A percentile compares a stretch with the other conserved stretches of the same genome.
These are phyloP conservation scores for Pleodorina starrii DNA, from an alignment of 139 green algal species.

Conservation along the genomic window DNA sequence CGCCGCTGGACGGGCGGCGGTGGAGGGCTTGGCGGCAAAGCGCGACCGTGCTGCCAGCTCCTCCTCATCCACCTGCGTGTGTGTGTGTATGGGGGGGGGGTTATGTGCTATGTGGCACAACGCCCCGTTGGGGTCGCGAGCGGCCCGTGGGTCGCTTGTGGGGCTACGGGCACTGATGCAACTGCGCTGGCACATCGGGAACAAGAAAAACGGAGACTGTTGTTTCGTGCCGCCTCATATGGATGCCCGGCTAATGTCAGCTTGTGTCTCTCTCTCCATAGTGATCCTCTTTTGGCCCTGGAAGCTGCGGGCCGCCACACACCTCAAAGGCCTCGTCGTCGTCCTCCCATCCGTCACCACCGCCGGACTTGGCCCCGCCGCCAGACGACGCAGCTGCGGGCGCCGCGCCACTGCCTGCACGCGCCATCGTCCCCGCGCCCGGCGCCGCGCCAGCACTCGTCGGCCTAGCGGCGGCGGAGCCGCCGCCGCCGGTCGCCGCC, in stretches of 20 bases:
- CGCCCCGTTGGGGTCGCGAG: no score
- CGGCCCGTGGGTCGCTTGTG: no score
- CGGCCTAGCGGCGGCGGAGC: background rate
- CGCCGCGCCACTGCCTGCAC: no score
- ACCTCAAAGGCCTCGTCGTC: constrained; percentile 52
- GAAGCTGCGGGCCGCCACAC: no score
- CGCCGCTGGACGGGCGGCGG: background rate
- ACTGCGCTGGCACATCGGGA: no score
- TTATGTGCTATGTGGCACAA: no score
- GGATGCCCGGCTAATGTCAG: no score
- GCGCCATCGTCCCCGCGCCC: background rate
- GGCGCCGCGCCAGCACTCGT: background rate
- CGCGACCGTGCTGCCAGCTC: background rate
- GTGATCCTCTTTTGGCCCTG: no score
- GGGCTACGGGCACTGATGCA: no score
- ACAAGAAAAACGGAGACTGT: no score
- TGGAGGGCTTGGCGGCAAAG: constrained; percentile 19
- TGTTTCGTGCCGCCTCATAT: no score
- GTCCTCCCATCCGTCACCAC: constrained; percentile 47
- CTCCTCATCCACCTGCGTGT: constrained; percentile 15
- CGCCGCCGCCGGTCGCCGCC: background rate
- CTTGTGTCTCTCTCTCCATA: no score
- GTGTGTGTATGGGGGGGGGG: background rate
- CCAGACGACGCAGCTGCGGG: background rate
- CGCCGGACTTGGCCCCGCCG: background rate